These are phyloP conservation scores for Trichoderma simmonsii DNA, from an alignment of 2,329 filamentous ascomycete species.

Conservation along the genomic window DNA sequence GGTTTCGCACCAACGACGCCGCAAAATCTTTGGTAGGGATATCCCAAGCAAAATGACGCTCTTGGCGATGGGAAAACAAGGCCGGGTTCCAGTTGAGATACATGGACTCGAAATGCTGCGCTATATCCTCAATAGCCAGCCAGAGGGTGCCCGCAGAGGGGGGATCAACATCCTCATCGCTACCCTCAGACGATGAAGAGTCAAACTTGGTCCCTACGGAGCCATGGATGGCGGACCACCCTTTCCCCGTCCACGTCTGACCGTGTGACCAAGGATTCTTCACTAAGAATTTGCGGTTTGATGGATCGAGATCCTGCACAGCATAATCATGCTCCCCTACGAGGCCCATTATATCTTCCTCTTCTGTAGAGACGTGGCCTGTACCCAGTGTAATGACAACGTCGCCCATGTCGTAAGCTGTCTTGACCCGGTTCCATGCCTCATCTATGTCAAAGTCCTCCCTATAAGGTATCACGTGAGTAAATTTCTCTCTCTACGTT, in stretches of 20 bases:
- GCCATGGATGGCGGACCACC: conserved; percentile 22
- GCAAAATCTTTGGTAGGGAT: conserved; percentile 49
- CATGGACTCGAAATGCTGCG: conserved; percentile 90
- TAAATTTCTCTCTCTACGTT: not conserved
- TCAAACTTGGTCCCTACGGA: not conserved
- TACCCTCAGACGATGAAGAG: not conserved
- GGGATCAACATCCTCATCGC: conserved; percentile 15
- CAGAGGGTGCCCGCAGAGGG: conserved; percentile 73
- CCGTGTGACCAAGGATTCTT: conserved; percentile 97
- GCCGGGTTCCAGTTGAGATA: conserved; percentile 97
- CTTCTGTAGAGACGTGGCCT: conserved; percentile 70
- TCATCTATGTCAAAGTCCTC: conserved; percentile 74
- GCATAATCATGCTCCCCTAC: conserved; percentile 93
- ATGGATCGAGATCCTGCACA: conserved; percentile 71
- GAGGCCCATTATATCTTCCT: conserved; percentile 77
- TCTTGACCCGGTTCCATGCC: conserved; percentile 74
- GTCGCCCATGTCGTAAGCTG: conserved; percentile 72
- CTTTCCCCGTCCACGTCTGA: conserved; percentile 59
- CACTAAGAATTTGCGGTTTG: conserved; percentile 67
- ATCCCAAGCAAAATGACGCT: conserved; percentile 87
- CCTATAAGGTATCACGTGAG: conserved; percentile 38
- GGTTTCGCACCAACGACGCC: conserved; percentile 61
- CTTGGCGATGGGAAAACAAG: conserved; percentile 76
- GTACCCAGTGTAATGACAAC: conserved; percentile 89
- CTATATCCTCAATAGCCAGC: conserved; percentile 84